Percentiles rank a stretch among this genome's conserved stretches.
Conservation (phyloP, 2,329 filamentous ascomycete species). For the Neonectria magnoliae region DNA sequence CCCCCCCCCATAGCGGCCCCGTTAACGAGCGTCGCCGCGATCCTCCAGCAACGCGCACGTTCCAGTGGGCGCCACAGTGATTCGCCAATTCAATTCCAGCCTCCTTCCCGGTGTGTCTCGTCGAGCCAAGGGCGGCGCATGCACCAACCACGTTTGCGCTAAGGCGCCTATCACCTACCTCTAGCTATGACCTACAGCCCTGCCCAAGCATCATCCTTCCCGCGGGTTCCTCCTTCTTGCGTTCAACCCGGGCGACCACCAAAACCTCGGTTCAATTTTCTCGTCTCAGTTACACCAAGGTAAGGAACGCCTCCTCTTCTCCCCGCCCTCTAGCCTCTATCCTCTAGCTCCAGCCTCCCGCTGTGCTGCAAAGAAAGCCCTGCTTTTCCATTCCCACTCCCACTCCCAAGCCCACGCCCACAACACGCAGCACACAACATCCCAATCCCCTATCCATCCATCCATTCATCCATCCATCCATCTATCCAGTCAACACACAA, state of each 20-base stretch:
- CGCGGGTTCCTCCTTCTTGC: slow-evolving; percentile 21
- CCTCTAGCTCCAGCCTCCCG: not conserved
- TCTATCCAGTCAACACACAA: not conserved
- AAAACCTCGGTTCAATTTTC: slow-evolving; percentile 22
- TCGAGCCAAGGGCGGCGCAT: slow-evolving; percentile 7
- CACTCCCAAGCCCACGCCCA: not conserved
- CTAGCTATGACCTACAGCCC: slow-evolving; percentile 1
- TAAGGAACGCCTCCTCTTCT: not conserved
- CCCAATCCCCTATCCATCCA: not conserved
- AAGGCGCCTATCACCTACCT: slow-evolving; percentile 13
- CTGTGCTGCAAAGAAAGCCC: not conserved
- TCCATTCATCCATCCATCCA: not conserved
- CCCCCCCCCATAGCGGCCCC: not conserved
- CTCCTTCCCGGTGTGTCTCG: not conserved
- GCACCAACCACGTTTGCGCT: slow-evolving; percentile 20
- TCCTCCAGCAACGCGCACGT: slow-evolving; percentile 18
- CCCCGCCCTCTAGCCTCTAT: not conserved
- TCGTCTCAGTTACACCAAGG: slow-evolving; percentile 28
- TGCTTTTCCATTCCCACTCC: not conserved
- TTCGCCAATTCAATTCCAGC: slow-evolving; percentile 17
- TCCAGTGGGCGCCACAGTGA: slow-evolving; percentile 14
- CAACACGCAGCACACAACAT: not conserved
- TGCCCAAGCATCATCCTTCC: slow-evolving; percentile 14
- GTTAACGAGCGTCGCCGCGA: not conserved
- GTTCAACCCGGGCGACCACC: slow-evolving; percentile 22